Evolutionary conservation across 352 stramenopile genomes (phyloP).

Genomic region (Globisporangium barbulae): DNA sequence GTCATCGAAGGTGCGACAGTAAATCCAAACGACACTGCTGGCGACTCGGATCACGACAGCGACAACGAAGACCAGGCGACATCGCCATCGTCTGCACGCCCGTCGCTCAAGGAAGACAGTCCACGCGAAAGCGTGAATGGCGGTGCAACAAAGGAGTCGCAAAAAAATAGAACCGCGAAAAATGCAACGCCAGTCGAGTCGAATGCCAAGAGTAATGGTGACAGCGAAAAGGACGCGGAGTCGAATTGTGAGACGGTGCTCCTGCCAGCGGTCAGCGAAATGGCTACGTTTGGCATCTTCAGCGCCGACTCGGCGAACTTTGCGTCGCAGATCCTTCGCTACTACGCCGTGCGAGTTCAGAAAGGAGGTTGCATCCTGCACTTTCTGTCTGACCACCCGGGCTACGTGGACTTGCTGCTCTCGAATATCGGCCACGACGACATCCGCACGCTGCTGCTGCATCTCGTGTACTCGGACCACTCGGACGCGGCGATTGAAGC

Average conservation of each 20-base stretch:
- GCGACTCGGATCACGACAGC: slow-evolving; percentile 33
- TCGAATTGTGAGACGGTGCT: slow-evolving; percentile 26
- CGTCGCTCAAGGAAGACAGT: slow-evolving; percentile 9
- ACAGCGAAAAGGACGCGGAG: slow-evolving; percentile 35
- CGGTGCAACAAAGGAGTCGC: neutral
- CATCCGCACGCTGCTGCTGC: slow-evolving; percentile 69
- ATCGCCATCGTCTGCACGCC: slow-evolving; percentile 13
- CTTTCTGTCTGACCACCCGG: slow-evolving; percentile 52
- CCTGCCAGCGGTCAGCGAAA: slow-evolving; percentile 41
- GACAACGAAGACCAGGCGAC: slow-evolving; percentile 13
- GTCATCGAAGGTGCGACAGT: slow-evolving; percentile 44
- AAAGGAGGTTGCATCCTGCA: slow-evolving; percentile 78
- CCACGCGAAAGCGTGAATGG: slow-evolving; percentile 19
- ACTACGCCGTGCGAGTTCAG: slow-evolving; percentile 75
- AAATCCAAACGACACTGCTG: slow-evolving; percentile 3
- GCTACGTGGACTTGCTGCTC: slow-evolving; percentile 67
- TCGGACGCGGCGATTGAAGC: slow-evolving; percentile 68
- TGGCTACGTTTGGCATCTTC: slow-evolving; percentile 61
- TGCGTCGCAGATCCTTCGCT: slow-evolving; percentile 74
- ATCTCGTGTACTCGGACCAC: slow-evolving; percentile 84
- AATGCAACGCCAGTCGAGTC: slow-evolving; percentile 14
- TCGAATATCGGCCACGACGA: slow-evolving; percentile 82
- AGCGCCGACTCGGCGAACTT: slow-evolving; percentile 78
- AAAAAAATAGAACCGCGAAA: slow-evolving; percentile 6
- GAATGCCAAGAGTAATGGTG: slow-evolving; percentile 1